phyloP scores from a whole-genome alignment of 768 basidiomycete species.

The Russula compacta region DNA sequence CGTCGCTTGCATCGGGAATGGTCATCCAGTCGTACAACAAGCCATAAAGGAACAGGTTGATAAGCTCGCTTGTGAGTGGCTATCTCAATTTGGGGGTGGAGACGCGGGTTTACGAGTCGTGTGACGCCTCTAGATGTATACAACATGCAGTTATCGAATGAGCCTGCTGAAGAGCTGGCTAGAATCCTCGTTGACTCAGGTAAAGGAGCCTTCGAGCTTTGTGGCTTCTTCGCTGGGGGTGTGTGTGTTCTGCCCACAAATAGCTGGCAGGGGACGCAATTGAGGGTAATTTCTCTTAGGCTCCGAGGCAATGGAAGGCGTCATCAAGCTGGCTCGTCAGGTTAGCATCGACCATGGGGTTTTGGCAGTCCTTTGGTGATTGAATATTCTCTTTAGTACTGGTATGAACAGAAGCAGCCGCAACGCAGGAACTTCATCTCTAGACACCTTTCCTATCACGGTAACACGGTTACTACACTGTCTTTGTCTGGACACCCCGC shows the following conservation, averaged over 20 bases:
- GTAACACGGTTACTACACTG: conserved; percentile 68
- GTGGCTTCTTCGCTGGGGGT: conserved; percentile 73
- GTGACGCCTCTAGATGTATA: conserved; percentile 54
- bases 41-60: conserved; percentile 77
- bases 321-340: conserved; percentile 76
- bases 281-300: conserved; percentile 33
- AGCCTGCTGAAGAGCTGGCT: conserved; percentile 75
- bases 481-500: conserved; percentile 57
- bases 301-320: conserved; percentile 83
- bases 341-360: conserved; percentile 28
- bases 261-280: not conserved
- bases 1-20: conserved; percentile 69
- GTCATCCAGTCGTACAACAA: conserved; percentile 59
- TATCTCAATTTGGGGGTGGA: not conserved
- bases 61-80: conserved; percentile 58
- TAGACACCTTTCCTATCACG: conserved; percentile 73
- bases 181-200: conserved; percentile 53
- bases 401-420: conserved; percentile 56
- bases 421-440: conserved; percentile 73
- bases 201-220: conserved; percentile 63
- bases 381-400: conserved; percentile 42
- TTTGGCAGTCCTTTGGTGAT: not conserved
- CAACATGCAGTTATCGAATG: conserved; percentile 75
- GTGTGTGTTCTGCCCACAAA: conserved; percentile 15
- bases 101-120: not conserved